Percentiles rank a stretch among this genome's conserved stretches.
These are phyloP conservation scores for Fonsecaea multimorphosa DNA, from an alignment of 2,329 filamentous ascomycete species.

Conservation along the genomic window DNA sequence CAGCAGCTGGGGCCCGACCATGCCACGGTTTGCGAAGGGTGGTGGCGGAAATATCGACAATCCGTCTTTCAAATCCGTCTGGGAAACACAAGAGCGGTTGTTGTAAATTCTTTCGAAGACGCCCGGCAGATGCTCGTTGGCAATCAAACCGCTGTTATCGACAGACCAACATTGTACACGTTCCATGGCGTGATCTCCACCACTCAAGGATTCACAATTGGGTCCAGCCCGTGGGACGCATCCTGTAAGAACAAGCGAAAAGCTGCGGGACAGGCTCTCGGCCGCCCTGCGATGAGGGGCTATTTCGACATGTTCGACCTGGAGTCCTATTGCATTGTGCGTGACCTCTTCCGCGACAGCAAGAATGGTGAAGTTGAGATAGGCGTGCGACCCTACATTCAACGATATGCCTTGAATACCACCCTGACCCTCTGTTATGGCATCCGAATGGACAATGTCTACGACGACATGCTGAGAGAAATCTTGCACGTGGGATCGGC, in stretches of 20 bases:
- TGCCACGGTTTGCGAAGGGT: conserved; percentile 58
- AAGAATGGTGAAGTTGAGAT: conserved; percentile 65
- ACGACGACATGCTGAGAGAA: conserved; percentile 70
- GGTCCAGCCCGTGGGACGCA: conserved; percentile 78
- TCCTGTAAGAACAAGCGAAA: conserved; percentile 75
- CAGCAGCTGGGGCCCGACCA: conserved; percentile 62
- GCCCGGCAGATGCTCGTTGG: conserved; percentile 71
- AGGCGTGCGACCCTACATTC: conserved; percentile 70
- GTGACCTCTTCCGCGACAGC: conserved; percentile 68
- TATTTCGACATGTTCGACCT: conserved; percentile 80
- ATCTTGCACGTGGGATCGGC: conserved; percentile 76
- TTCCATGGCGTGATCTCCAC: conserved; percentile 76
- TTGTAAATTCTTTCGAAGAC: conserved; percentile 74
- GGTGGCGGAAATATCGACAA: conserved; percentile 62
- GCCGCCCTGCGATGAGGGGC: conserved; percentile 70
- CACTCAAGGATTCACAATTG: conserved; percentile 77
- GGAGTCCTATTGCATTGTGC: conserved; percentile 71
- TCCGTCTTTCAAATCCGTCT: conserved; percentile 62
- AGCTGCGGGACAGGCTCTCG: conserved; percentile 74
- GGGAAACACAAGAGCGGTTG: conserved; percentile 64
- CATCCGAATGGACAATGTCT: conserved; percentile 70
- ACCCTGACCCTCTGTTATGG: conserved; percentile 77
- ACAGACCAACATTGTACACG: conserved; percentile 74
- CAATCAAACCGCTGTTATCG: conserved; percentile 74
- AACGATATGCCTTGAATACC: conserved; percentile 74